A percentile compares a stretch with the other conserved stretches of the same genome.
These are phyloP conservation scores for Kluyveromyces sp. DNA, from an alignment of 1,139 yeast genomes.

Conservation along the genomic window DNA sequence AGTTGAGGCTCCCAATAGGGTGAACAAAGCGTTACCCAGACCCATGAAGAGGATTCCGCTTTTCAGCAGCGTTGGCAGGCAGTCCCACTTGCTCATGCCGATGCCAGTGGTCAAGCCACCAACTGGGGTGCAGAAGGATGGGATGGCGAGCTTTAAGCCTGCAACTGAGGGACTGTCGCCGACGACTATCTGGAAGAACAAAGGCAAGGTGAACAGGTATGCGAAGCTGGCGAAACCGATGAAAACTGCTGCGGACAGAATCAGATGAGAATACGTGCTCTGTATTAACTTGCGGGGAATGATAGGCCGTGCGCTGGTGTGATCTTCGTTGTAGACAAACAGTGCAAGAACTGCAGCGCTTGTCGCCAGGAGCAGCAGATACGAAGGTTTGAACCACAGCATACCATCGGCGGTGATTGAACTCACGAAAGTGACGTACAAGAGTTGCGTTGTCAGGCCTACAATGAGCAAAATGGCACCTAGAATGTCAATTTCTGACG, in stretches of 20 bases:
- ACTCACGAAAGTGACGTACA: slow-evolving; percentile 30
- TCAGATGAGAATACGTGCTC: slow-evolving; percentile 26
- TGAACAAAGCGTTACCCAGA: slow-evolving; percentile 33
- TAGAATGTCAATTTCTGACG: slow-evolving; percentile 53
- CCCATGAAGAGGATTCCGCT: slow-evolving; percentile 34
- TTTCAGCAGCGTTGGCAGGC: slow-evolving; percentile 26
- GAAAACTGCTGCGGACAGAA: slow-evolving; percentile 32
- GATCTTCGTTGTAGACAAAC: slow-evolving; percentile 26
- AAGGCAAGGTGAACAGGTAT: slow-evolving; percentile 37
- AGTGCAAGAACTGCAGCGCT: slow-evolving; percentile 16
- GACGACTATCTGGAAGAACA: slow-evolving; percentile 33
- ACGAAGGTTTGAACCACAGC: slow-evolving; percentile 11
- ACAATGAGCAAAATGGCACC: slow-evolving; percentile 55
- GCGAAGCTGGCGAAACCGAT: slow-evolving; percentile 38
- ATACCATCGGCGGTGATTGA: slow-evolving; percentile 3
- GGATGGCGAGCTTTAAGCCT: slow-evolving; percentile 33
- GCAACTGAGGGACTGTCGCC: slow-evolving; percentile 18
- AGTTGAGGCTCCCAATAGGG: slow-evolving; percentile 25
- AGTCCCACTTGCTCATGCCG: slow-evolving; percentile 31
- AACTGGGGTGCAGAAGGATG: slow-evolving; percentile 37
- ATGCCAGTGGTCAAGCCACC: slow-evolving; percentile 38
- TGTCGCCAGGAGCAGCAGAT: slow-evolving; percentile 8
- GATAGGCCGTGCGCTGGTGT: slow-evolving; percentile 35
- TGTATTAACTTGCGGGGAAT: slow-evolving; percentile 34
- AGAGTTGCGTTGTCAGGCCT: slow-evolving; percentile 31